Evolutionary conservation across 805 yeast species (phyloP).

Genomic region (Pichia occidentalis): DNA sequence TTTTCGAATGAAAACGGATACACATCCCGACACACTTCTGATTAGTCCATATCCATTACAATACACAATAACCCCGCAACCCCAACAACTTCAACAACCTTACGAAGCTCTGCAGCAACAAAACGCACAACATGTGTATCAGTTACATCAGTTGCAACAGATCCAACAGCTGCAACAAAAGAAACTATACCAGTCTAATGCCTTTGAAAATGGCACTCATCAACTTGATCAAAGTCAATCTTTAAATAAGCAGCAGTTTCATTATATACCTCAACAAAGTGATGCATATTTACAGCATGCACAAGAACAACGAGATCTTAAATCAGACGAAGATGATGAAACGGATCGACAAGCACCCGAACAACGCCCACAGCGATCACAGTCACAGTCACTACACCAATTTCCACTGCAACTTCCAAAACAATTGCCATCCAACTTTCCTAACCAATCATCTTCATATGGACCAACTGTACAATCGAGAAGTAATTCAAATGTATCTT

Average conservation of each 20-base stretch:
- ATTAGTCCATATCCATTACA: background rate
- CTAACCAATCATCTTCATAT: background rate
- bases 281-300: background rate
- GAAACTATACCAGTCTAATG: too few relatives aligned
- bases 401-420: conserved; percentile 10
- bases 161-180: conserved; percentile 12
- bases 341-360: background rate
- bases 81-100: background rate
- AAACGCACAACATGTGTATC: conserved; percentile 9
- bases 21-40: too few relatives aligned
- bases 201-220: too few relatives aligned
- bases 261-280: too few relatives aligned
- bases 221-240: background rate
- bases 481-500: conserved; percentile 7
- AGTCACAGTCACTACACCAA: conserved; percentile 8
- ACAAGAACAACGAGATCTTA: background rate
- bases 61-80: background rate
- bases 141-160: conserved; percentile 16
- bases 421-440: too few relatives aligned
- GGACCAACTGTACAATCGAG: conserved; percentile 1
- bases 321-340: background rate
- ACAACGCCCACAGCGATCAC: conserved; percentile 2
- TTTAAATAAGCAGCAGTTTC: too few relatives aligned
- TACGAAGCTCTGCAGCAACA: conserved; percentile 3
- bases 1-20: too few relatives aligned